Base-by-base conservation (phyloP, 2,329 filamentous ascomycete species). In the Penicillium capsulatum region DNA sequence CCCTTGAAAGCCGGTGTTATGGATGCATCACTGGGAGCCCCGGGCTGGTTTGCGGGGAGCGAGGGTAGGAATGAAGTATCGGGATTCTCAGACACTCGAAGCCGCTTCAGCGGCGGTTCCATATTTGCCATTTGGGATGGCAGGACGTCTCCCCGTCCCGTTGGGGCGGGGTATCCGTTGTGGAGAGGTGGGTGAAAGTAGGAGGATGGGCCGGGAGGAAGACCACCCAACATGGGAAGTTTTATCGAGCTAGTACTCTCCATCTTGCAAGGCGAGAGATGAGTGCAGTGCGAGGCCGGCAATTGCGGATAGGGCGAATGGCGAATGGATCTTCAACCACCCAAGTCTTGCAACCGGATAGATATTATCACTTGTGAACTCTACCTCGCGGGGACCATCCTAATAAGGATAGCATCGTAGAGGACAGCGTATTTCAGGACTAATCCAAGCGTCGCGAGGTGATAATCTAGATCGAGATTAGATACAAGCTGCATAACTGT, bases 181-280 rank as follows among this genome's bases (percentile, higher is more conserved):
- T 28, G 7, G 17, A 22, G 22, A 47, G 32, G 20, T 27, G 38
- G 45, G 38, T 46, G 28, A 35, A 47, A 37, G 38, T 45, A 52
- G 47, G 48, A 40, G 17, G 41, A 38, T 35, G 44, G 34, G 31
- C 13, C 34, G 7, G 45, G 16, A 31, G 37, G 30, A 2, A 34
- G 46, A 24, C 26, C 50, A 30, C 37, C 36, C 38, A 36, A 31
- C 15, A 42, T 28, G 26, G 52, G 54, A 10, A 48, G 46, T 13
- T 35, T 42, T 31, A 54, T 38, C 28, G 56, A 39, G 26, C 51
- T 34, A 17, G 57, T 46, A 10, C 44, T 36, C 38, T 57, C 51
- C 60, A 62, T 61, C 15, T 44, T 26, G 5, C 19, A 22, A 22
- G 19, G n/a, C n/a, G n/a, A n/a, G n/a, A n/a, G n/a, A n/a, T n/a